These are phyloP conservation scores for Reutealis trisperma DNA, from an alignment of 345 rosid species.

Conservation along the genomic window DNA sequence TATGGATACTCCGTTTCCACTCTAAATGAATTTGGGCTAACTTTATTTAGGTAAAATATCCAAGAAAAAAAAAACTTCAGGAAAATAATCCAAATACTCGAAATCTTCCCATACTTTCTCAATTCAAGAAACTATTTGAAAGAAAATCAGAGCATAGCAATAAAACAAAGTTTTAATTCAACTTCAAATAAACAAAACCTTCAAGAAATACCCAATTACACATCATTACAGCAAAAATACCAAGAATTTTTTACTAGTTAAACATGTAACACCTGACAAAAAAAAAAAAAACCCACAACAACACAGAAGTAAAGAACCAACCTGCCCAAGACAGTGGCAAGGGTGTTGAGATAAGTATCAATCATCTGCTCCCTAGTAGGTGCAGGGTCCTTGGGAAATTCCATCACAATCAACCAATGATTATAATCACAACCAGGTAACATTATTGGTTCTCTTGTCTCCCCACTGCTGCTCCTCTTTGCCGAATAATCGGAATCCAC, in stretches of 20 bases:
- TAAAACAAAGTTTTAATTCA: no score
- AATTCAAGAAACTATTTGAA: neutral
- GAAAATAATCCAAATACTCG: neutral
- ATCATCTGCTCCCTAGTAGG: constrained; percentile 92
- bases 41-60: no score
- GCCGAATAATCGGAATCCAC: constrained; percentile 62
- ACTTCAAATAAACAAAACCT: neutral
- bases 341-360: constrained; percentile 79
- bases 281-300: neutral
- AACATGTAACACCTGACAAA: neutral
- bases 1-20: no score
- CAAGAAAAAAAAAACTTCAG: no score
- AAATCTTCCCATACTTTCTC: neutral
- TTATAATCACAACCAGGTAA: constrained; percentile 89
- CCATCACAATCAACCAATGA: constrained; percentile 98
- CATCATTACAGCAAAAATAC: neutral
- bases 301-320: neutral
- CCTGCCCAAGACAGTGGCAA: constrained; percentile 88
- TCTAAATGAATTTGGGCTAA: no score
- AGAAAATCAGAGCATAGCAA: neutral
- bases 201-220: neutral
- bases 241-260: neutral
- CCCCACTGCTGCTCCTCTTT: constrained; percentile 48
- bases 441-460: constrained; percentile 82
- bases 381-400: constrained; percentile 91